Base-by-base conservation (phyloP, 2,329 filamentous ascomycete species). In the Scolecobasidium constrictum region DNA sequence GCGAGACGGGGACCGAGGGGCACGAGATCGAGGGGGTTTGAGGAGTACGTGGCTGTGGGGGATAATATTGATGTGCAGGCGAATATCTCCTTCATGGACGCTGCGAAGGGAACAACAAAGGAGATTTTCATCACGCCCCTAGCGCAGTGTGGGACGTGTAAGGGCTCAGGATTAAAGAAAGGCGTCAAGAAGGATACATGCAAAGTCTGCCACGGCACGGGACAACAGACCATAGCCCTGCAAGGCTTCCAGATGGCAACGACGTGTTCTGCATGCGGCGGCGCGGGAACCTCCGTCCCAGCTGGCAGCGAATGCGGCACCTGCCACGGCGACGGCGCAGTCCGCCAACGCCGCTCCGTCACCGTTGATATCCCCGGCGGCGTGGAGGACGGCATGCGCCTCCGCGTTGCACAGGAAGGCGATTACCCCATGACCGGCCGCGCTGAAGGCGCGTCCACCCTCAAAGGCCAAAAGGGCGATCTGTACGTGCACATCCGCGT, bases 191-290 rank as follows among this genome's bases (percentile, higher is more conserved):
- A 79, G 52, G 69, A 76, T 18, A 69, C 78, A 48, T 98, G 92
- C 64, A 80, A 78, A 58, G 69, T 75, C 42, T 98, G 92, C 60
- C 81, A 83, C 47, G 92, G 92, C 13, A 86, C 86, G 2, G 92
- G 92, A 40, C 85, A 83, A 28, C 74, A 85, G 44, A 81, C 96
- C 38, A 86, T 94, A 61, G 82, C 86, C 56, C 83, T 95, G 75
- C 87, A 87, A 42, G 88, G 87, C 18, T 96, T 98, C 66, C 90
- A 96, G 66, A 90, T 98, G 81, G 86, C 85, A 4, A 86, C 85
- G 48, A 93, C 87, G 1, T 98, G 92, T 62, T 72, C 75, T 16
- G 67, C 77, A 26, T 98, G 92, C 59, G 80, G 79, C 40, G 92
- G 92, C 3, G 79, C 76, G 35, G 92, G 92, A 38, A 68, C 80